phyloP scores from a whole-genome alignment of 2,329 filamentous ascomycete species.

The Colletotrichum neosansevieriae region DNA sequence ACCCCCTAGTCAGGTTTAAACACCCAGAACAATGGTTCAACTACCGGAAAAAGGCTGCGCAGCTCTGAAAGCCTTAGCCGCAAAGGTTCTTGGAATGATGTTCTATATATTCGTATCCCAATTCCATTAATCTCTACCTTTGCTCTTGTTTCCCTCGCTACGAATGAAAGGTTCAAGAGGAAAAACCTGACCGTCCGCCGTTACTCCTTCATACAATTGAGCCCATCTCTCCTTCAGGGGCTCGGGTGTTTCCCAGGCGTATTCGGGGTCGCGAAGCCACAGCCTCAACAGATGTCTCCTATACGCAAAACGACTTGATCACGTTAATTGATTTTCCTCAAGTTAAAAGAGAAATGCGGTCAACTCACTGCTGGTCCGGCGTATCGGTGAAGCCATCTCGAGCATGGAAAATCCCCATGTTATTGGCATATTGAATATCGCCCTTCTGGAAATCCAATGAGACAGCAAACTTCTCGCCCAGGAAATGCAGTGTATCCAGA shows the following conservation, averaged over 20 bases:
- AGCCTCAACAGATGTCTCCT: constrained; percentile 62
- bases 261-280: constrained; percentile 63
- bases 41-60: neutral
- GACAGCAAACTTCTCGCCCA: constrained; percentile 59
- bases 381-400: constrained; percentile 62
- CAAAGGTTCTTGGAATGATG: neutral
- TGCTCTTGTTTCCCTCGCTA: constrained; percentile 42
- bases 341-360: no score
- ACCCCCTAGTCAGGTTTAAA: no score
- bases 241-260: constrained; percentile 61
- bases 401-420: constrained; percentile 65
- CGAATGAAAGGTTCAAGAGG: constrained; percentile 63
- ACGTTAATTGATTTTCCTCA: neutral
- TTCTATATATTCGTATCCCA: neutral
- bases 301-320: constrained; percentile 43
- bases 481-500: constrained; percentile 63
- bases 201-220: constrained; percentile 64
- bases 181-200: constrained; percentile 64
- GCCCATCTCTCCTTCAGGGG: constrained; percentile 62
- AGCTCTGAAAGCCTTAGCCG: neutral
- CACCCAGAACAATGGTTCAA: neutral
- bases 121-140: constrained; percentile 19
- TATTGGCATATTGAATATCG: constrained; percentile 69
- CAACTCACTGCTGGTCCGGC: constrained; percentile 55
- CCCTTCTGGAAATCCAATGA: constrained; percentile 61